Base-by-base conservation (phyloP, 352 stramenopile genomes). In the Phytopythium chamaehyphon region DNA sequence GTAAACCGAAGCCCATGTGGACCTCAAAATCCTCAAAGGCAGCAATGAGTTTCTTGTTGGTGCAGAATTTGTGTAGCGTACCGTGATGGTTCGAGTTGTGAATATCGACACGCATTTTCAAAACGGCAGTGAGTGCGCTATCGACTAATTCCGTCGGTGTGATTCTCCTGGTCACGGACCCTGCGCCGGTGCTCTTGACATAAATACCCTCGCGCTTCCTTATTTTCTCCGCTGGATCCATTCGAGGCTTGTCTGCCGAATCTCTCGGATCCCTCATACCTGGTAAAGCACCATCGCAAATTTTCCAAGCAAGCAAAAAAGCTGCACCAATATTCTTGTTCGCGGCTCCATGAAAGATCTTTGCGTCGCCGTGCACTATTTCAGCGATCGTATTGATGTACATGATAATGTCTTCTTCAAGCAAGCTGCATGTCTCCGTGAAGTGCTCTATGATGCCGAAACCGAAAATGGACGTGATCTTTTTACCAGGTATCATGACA, bases 371-470 rank as follows among this genome's bases (percentile, higher is more conserved):
- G 54, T 99, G 96, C 15, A 99, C 83, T 51, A 99, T 98, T 39
- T 90, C 83, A 2, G 95, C 96, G 54, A 99, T 93, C 31, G 88
- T 98, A 63, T 99, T 99, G 53, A 99, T 97, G 69, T 98, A 97
- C 45, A 87, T 98, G 76, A 98, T 98, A 2, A 98, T 86, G 60
- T 98, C 93, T 52, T 98, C 90, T 50, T 97, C 88, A 1, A 99
- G 64, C 26, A 90, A 66, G 52, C 83, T 88, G 40, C 91, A 97
- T 31, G 86, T 96, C 54, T 97, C 83, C 16, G 96, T 97, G 59
- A 99, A 99, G 31, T 97, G 92, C 65, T 98, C 80, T 52, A 99
- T 98, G 52, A 92, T 95, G 3, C 90, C 91, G 67, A 99, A 99
- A 6, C 89, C 95, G 67, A 98, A 98, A 19, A 98, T 88, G 36